phyloP scores from a whole-genome alignment of 139 green algal genomes.

The Closterium sp. region DNA sequence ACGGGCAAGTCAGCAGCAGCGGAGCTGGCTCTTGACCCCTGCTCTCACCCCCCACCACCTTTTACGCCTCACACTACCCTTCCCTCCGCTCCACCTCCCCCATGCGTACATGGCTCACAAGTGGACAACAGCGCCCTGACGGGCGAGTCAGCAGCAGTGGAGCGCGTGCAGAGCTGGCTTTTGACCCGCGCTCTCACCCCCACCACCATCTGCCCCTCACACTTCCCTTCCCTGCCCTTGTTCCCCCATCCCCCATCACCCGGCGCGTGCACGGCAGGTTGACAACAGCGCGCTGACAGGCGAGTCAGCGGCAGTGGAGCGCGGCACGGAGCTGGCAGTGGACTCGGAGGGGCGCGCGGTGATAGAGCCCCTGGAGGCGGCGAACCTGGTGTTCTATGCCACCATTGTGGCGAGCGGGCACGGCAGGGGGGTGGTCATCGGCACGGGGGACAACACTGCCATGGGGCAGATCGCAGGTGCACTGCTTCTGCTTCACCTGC shows the following conservation, averaged over 20 bases:
- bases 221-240: too few species aligned
- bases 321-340: constrained; percentile 34
- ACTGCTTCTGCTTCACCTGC: neutral
- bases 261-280: constrained; percentile 3
- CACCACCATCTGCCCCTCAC: neutral
- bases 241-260: too few species aligned
- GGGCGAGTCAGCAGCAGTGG: constrained; percentile 56
- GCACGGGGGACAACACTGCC: constrained; percentile 45
- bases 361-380: constrained; percentile 56
- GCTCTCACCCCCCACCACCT: neutral
- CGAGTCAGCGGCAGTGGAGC: constrained; percentile 57
- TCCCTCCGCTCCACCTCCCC: neutral
- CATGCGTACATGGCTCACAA: neutral
- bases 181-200: too few species aligned
- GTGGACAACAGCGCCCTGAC: constrained; percentile 54
- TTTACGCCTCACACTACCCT: neutral
- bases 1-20: constrained; percentile 54
- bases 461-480: constrained; percentile 58
- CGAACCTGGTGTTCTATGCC: constrained; percentile 74
- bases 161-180: too few species aligned
- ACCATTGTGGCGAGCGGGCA: constrained; percentile 63
- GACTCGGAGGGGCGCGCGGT: constrained; percentile 33
- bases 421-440: constrained; percentile 49
- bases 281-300: constrained; percentile 55
- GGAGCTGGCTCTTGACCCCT: too few species aligned